Evolutionary conservation across 257 asterid genomes (phyloP).

Genomic region (Nicotiana tomentosiformis): DNA sequence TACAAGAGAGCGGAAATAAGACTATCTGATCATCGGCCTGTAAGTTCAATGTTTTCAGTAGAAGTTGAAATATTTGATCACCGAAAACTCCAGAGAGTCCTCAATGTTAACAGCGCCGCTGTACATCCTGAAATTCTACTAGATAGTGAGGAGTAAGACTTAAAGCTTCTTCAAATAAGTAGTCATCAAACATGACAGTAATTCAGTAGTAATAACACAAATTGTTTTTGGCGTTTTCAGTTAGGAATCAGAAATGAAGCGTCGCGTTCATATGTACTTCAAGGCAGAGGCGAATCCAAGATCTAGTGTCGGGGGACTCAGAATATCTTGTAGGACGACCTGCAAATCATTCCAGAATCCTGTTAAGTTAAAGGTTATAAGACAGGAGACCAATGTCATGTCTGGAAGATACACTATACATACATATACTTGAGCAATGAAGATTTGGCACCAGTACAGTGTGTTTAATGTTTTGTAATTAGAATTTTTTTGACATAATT

Average conservation of each 20-base stretch:
- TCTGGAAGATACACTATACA: background rate
- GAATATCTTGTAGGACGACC: background rate
- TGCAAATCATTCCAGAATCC: background rate
- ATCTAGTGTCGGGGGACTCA: background rate
- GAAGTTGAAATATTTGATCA: conserved; percentile 87
- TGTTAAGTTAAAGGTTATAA: background rate
- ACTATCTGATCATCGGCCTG: conserved; percentile 93
- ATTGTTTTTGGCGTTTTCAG: background rate
- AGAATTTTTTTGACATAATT: background rate
- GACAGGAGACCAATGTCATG: background rate
- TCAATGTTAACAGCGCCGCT: conserved; percentile 39
- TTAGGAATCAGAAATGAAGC: background rate
- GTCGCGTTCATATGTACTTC: background rate
- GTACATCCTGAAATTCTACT: background rate
- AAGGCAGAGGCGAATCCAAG: background rate
- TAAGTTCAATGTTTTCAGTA: conserved; percentile 62
- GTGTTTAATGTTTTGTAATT: background rate
- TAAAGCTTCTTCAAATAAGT: background rate
- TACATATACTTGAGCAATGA: background rate
- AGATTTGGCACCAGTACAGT: background rate
- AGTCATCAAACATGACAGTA: background rate
- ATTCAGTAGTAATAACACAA: background rate
- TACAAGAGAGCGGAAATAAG: conserved; percentile 62
- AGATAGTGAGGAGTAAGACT: background rate
- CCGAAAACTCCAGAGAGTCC: conserved; percentile 73